phyloP scores from a whole-genome alignment of 1,139 yeast genomes.

The Magnusiomyces fungicola region DNA sequence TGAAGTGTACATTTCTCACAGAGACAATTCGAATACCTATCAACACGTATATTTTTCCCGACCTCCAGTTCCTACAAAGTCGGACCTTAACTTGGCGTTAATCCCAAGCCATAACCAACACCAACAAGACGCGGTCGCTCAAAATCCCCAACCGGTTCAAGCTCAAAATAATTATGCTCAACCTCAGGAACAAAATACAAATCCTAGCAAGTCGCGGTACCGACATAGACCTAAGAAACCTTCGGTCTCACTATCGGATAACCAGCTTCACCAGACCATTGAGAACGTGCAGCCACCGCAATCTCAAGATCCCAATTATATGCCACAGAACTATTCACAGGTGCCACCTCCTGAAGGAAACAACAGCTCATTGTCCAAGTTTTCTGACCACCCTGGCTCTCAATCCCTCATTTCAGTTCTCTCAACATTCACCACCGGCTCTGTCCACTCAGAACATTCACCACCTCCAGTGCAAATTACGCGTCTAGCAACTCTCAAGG shows the following conservation, averaged over 20 bases:
- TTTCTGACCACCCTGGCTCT: too few species aligned
- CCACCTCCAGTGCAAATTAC: background rate
- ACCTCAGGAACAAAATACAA: background rate
- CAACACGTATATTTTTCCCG: constrained; percentile 2
- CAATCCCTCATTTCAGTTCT: background rate
- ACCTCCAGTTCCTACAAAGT: constrained; percentile 1
- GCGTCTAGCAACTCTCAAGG: background rate
- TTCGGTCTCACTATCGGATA: background rate
- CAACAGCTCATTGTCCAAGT: too few species aligned
- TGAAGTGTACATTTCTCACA: constrained; percentile 21
- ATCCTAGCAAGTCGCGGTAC: background rate
- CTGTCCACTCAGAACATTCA: background rate
- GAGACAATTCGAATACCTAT: background rate
- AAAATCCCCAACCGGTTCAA: too few species aligned
- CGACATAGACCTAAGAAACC: background rate
- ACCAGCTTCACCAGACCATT: background rate
- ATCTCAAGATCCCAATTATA: too few species aligned
- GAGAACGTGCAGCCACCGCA: too few species aligned
- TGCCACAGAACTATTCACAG: too few species aligned
- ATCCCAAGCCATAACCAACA: background rate
- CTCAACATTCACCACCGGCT: background rate
- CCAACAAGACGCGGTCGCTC: background rate
- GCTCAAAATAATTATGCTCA: too few species aligned
- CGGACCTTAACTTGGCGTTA: background rate
- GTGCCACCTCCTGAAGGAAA: too few species aligned